These are phyloP conservation scores for Avena sativa DNA, from an alignment of 176 grass and related monocot species.

Conservation along the genomic window DNA sequence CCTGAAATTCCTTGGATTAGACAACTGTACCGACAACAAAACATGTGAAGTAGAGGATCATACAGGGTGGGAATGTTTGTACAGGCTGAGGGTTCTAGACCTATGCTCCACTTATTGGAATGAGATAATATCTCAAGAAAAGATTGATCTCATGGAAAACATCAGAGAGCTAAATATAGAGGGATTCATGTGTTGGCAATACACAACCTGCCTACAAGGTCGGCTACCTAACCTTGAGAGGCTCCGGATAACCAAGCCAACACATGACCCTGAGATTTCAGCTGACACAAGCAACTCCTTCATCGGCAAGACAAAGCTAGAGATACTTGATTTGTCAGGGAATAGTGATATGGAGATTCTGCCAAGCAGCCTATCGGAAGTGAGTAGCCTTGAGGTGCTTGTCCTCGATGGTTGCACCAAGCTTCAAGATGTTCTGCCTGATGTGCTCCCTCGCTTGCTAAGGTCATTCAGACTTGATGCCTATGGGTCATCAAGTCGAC, in stretches of 20 bases:
- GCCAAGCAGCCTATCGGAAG: background rate
- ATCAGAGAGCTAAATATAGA: background rate
- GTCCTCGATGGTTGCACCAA: slow-evolving; percentile 26
- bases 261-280: too few relatives aligned
- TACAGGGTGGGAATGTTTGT: background rate
- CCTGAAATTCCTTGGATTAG: background rate
- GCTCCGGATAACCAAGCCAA: too few relatives aligned
- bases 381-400: slow-evolving; percentile 15
- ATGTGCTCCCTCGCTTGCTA: background rate
- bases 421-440: background rate
- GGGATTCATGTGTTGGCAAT: background rate
- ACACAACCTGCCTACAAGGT: background rate
- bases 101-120: background rate
- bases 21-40: background rate
- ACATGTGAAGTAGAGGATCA: background rate
- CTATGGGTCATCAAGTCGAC: background rate
- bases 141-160: background rate
- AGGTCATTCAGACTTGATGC: background rate
- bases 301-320: background rate
- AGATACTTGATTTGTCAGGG: slow-evolving; percentile 15
- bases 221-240: background rate
- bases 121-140: background rate
- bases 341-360: slow-evolving; percentile 11
- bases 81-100: background rate
- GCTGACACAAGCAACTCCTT: too few relatives aligned